These are phyloP conservation scores for Berkeleyomyces rouxiae DNA, from an alignment of 2,329 filamentous ascomycete species.

Conservation along the genomic window DNA sequence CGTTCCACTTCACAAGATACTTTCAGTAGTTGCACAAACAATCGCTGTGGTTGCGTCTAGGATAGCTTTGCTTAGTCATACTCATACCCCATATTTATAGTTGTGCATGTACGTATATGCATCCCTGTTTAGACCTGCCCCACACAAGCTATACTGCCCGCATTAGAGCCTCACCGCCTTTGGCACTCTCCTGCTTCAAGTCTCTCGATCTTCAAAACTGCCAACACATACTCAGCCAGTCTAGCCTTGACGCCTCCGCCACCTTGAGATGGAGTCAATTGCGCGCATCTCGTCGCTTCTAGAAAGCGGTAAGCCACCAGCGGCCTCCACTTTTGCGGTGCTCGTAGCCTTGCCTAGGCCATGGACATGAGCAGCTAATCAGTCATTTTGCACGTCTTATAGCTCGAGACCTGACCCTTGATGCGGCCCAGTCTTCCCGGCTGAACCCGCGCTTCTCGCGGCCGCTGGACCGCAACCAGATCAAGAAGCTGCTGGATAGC, in stretches of 20 bases:
- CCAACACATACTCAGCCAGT: no score
- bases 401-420: conserved; percentile 94
- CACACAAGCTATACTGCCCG: conserved; percentile 1
- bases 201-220: background rate
- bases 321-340: background rate
- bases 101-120: no score
- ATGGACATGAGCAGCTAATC: conserved; percentile 1
- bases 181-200: background rate
- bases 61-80: no score
- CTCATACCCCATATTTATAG: no score
- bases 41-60: no score
- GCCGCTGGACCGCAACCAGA: conserved; percentile 59
- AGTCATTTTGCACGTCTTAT: conserved; percentile 14
- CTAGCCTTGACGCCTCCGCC: background rate
- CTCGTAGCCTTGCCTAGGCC: background rate
- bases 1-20: no score
- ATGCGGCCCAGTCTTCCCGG: conserved; percentile 82
- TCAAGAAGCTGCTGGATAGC: conserved; percentile 90
- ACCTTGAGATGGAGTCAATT: conserved; percentile 69
- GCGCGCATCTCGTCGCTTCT: conserved; percentile 85
- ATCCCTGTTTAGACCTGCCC: background rate
- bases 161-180: background rate
- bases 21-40: no score
- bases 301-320: conserved; percentile 58
- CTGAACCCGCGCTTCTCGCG: conserved; percentile 43